These are phyloP conservation scores for Aspergillus costaricaensis DNA, from an alignment of 2,329 filamentous ascomycete species.

Conservation along the genomic window DNA sequence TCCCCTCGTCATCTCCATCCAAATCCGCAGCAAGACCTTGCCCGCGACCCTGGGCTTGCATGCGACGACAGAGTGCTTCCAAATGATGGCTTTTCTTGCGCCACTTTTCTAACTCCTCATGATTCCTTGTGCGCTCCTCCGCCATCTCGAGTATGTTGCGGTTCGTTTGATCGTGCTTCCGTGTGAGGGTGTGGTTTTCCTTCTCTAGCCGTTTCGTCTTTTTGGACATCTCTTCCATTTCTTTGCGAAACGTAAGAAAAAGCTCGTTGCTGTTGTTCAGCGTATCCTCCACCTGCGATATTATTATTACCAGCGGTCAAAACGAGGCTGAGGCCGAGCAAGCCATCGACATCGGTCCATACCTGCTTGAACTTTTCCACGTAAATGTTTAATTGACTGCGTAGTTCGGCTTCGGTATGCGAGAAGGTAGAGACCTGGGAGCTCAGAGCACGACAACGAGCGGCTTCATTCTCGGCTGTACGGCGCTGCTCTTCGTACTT, in stretches of 20 bases:
- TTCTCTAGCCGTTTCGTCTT: conserved; percentile 97
- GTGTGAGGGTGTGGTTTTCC: conserved; percentile 86
- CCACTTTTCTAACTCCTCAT: conserved; percentile 75
- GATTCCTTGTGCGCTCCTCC: conserved; percentile 78
- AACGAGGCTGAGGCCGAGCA: conserved; percentile 22
- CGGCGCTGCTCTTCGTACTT: conserved; percentile 90
- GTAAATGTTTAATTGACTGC: conserved; percentile 96
- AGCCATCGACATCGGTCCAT: conserved; percentile 39
- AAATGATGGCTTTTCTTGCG: conserved; percentile 87
- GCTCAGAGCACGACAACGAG: conserved; percentile 80
- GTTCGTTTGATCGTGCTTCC: conserved; percentile 91
- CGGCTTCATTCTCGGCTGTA: conserved; percentile 76
- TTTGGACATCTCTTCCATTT: conserved; percentile 99
- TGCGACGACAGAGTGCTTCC: conserved; percentile 90
- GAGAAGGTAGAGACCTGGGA: conserved; percentile 92
- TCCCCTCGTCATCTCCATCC: conserved; percentile 51
- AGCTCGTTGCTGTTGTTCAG: conserved; percentile 98
- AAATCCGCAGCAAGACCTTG: conserved; percentile 64
- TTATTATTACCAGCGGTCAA: conserved; percentile 47
- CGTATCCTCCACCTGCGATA: conserved; percentile 88
- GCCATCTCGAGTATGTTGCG: conserved; percentile 97
- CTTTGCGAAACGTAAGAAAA: conserved; percentile 94
- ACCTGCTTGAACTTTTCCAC: conserved; percentile 99
- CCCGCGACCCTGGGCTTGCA: conserved; percentile 91
- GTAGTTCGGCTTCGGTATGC: conserved; percentile 89